phyloP scores from a whole-genome alignment of 495 filamentous ascomycete species.

The Copromyces sp. region DNA sequence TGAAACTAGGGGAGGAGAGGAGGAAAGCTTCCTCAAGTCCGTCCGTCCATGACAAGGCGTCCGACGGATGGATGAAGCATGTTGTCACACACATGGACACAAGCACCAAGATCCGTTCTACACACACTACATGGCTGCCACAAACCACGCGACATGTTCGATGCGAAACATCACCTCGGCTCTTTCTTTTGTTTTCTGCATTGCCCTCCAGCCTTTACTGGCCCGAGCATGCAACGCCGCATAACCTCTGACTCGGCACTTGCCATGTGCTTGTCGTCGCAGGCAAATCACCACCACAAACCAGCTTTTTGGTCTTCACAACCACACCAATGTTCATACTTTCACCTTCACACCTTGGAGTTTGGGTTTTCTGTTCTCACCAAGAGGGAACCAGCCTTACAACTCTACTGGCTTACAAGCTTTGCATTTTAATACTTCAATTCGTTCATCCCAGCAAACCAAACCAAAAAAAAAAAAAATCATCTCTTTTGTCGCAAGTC shows the following conservation, averaged over 20 bases:
- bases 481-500: not conserved
- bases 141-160: not conserved
- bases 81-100: not conserved
- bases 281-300: not conserved
- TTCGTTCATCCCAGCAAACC: not conserved
- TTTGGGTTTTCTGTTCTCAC: not conserved
- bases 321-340: not conserved
- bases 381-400: not conserved
- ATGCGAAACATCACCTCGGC: not conserved
- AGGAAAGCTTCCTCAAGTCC: not conserved
- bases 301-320: not conserved
- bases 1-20: not conserved
- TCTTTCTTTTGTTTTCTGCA: not conserved
- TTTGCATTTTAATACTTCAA: not conserved
- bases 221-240: not conserved
- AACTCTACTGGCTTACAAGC: not conserved
- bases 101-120: not conserved
- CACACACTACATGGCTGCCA: not conserved
- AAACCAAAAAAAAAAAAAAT: not conserved
- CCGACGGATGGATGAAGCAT: not conserved
- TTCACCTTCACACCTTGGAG: not conserved
- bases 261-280: not conserved
- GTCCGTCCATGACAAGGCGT: not conserved
- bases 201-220: not conserved
- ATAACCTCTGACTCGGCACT: not conserved